These are phyloP conservation scores for Chlamydomonas sphaeroides DNA, from an alignment of 139 green algal genomes.

Conservation along the genomic window DNA sequence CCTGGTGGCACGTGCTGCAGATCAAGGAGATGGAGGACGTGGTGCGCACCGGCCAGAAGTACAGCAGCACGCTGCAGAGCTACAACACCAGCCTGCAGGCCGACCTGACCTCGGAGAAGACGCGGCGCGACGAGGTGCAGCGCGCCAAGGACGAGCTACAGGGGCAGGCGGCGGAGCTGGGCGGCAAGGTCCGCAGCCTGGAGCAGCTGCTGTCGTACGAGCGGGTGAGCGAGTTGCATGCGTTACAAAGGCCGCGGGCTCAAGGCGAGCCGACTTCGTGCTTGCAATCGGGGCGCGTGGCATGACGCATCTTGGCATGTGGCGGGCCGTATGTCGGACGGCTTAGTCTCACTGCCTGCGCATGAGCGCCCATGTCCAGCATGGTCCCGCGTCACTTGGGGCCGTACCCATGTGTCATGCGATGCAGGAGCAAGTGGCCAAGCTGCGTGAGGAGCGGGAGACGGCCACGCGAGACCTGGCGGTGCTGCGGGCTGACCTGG, in stretches of 20 bases:
- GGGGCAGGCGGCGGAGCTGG: slow-evolving; percentile 57
- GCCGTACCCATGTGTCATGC: no score
- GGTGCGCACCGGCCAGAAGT: slow-evolving; percentile 58
- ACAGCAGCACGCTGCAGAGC: slow-evolving; percentile 63
- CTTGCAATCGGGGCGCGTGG: no score
- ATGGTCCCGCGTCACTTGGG: no score
- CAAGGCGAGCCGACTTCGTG: no score
- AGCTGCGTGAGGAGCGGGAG: slow-evolving; percentile 67
- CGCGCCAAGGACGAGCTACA: slow-evolving; percentile 56
- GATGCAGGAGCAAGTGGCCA: slow-evolving; percentile 57
- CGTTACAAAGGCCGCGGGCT: no score
- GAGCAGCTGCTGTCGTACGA: slow-evolving; percentile 60
- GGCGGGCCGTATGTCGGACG: no score
- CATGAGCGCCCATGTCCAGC: slow-evolving; percentile 11
- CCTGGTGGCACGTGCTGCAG: slow-evolving; percentile 15
- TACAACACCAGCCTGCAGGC: slow-evolving; percentile 69
- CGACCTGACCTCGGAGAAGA: slow-evolving; percentile 56
- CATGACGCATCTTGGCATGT: not conserved
- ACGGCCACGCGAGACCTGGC: slow-evolving; percentile 46
- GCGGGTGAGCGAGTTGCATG: slow-evolving; percentile 40
- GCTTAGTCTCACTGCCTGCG: slow-evolving; percentile 33
- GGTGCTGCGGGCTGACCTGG: slow-evolving; percentile 59
- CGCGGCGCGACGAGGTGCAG: slow-evolving; percentile 54
- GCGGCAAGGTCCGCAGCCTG: slow-evolving; percentile 49
- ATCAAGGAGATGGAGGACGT: slow-evolving; percentile 65